Conservation (phyloP, 1,284 basidiomycete species). For the Ganoderma boninense region DNA sequence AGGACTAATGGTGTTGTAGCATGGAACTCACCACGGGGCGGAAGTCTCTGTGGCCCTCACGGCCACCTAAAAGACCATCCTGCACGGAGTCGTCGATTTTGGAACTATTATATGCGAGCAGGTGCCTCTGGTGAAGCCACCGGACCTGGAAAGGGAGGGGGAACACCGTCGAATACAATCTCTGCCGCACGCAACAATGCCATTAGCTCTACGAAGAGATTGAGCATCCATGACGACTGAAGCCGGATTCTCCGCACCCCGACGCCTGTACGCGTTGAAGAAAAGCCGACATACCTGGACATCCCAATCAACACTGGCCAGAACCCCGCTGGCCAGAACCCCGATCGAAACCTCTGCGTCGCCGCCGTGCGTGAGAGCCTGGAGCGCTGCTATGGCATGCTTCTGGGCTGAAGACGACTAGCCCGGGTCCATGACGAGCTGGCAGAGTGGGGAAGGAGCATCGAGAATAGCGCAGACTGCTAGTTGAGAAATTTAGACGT, state of each 20-base stretch:
- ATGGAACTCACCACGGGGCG: slow-evolving; percentile 32
- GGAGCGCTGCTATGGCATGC: slow-evolving; percentile 60
- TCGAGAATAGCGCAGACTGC: slow-evolving; percentile 29
- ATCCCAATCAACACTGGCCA: slow-evolving; percentile 78
- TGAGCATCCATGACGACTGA: not conserved
- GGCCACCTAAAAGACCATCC: slow-evolving; percentile 44
- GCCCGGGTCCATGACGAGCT: slow-evolving; percentile 31
- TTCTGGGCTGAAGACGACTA: slow-evolving; percentile 52
- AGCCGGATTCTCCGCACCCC: not conserved
- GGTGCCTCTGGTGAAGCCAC: slow-evolving; percentile 18
- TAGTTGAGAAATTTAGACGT: slow-evolving; percentile 30
- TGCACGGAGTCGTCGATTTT: slow-evolving; percentile 64
- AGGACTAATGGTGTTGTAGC: not conserved
- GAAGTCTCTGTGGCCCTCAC: slow-evolving; percentile 33
- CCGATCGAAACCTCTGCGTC: slow-evolving; percentile 66
- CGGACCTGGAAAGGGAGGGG: slow-evolving; percentile 38
- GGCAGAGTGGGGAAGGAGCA: slow-evolving; percentile 26
- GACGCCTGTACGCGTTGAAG: not conserved
- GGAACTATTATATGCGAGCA: slow-evolving; percentile 47
- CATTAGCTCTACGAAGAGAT: slow-evolving; percentile 13
- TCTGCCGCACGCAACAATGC: slow-evolving; percentile 62
- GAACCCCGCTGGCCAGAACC: slow-evolving; percentile 60
- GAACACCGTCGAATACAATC: slow-evolving; percentile 59
- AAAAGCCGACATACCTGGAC: slow-evolving; percentile 55
- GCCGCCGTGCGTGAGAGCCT: slow-evolving; percentile 61